Percentiles rank a stretch among this genome's conserved stretches.
phyloP scores from a whole-genome alignment of 495 filamentous ascomycete species.

The Acidiella bohemica region DNA sequence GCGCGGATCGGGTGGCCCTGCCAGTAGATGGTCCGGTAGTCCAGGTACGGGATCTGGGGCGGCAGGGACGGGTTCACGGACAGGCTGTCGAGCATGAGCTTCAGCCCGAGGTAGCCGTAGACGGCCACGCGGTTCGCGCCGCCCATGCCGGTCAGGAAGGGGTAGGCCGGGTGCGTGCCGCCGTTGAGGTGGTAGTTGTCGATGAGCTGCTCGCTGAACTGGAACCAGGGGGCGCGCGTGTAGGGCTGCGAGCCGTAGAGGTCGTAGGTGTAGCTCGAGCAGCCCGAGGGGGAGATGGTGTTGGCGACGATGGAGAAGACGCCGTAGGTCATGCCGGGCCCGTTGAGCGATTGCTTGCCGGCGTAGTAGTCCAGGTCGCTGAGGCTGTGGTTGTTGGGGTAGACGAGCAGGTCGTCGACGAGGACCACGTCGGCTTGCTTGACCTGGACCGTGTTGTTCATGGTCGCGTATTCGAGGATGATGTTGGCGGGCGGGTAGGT shows the following conservation, averaged over 20 bases:
- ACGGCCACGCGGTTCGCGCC: constrained; percentile 49
- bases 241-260: constrained; percentile 44
- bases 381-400: constrained; percentile 42
- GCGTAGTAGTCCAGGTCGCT: constrained; percentile 52
- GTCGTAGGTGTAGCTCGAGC: constrained; percentile 49
- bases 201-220: constrained; percentile 55
- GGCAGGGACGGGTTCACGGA: constrained; percentile 47
- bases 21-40: constrained; percentile 57
- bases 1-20: constrained; percentile 52
- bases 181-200: constrained; percentile 54
- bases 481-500: constrained; percentile 36
- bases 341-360: constrained; percentile 46
- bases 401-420: constrained; percentile 45
- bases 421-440: constrained; percentile 56
- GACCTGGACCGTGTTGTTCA: constrained; percentile 49
- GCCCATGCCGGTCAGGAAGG: constrained; percentile 55
- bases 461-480: constrained; percentile 52
- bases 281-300: constrained; percentile 44
- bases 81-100: constrained; percentile 40
- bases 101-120: constrained; percentile 49
- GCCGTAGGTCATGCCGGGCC: constrained; percentile 55
- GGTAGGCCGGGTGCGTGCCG: constrained; percentile 51
- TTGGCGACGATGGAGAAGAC: constrained; percentile 51
- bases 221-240: constrained; percentile 42
- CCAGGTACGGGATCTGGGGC: constrained; percentile 47